Evolutionary conservation across 768 basidiomycete species (phyloP), one percentile per base, ranked within the genome.

Genomic region (Coprinellus aureogranulatus): DNA sequence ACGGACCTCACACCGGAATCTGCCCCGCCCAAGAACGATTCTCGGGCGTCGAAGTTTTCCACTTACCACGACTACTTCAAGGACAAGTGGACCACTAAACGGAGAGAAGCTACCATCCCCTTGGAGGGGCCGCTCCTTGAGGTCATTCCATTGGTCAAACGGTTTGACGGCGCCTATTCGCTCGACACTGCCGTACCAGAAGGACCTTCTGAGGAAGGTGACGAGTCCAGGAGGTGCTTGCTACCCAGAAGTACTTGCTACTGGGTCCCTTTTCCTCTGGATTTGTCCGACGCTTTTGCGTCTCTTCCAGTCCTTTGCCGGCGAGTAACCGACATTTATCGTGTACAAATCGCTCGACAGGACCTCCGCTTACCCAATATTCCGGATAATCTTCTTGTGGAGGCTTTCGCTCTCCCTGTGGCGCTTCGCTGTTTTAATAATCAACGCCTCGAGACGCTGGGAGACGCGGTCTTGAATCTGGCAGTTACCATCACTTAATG

Each of bases 371-470:
- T 94, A 22, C 89, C 90, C 2, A 70, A 79, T 0, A 82, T 93
- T 49, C 61, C 67, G 1, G 78, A 81, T 34, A 74, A 83, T 40
- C 74, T 83, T 6, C 77, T 93, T 45, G 76, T 86, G 2, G 87
- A 93, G 65, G 90, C 90, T 4, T 78, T 90, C 23, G 92, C 90
- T 1, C 73, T 92, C 11, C 94, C 93, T 1, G 77, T 78, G 34
- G 80, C 87, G 5, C 66, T 65, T 31, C 79, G 83, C 6, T 80
- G 81, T 9, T 92, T 83, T 72, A 90, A 81, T 70, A 95, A 94
- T 61, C 91, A 96, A 64, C 84, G 90, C 0, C 68, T 95, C 55
- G 94, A 96, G 68, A 94, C 92, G 0, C 75, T 95, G 6, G 94
- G 94, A 9, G 94, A 96, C 65, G 83, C 88, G 0, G 90, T 93